Evolutionary conservation across 495 filamentous ascomycete species (phyloP).

Genomic region (Aspergillus nidulans): DNA sequence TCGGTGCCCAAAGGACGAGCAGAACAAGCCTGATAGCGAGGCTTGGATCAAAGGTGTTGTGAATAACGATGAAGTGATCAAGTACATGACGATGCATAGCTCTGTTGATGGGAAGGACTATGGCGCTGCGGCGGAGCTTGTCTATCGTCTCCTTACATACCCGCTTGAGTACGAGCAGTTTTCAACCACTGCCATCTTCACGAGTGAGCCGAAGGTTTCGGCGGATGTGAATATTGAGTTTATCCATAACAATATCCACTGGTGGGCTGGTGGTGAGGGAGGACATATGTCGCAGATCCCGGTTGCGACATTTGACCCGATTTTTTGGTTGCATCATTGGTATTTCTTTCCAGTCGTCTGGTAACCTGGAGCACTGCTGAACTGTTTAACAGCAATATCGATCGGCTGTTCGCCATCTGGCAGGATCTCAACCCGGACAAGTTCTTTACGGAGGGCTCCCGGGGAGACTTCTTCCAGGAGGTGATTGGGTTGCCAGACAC

Average conservation of each 20-base stretch:
- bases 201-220: background rate
- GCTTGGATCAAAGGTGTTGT: background rate
- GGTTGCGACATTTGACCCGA: background rate
- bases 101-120: background rate
- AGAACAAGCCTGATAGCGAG: background rate
- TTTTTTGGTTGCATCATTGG: constrained; percentile 4
- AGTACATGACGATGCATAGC: background rate
- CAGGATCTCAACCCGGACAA: constrained; percentile 1
- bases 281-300: background rate
- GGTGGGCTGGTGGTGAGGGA: background rate
- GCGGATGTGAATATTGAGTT: background rate
- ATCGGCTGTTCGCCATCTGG: background rate
- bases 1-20: background rate
- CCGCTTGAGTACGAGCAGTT: background rate
- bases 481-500: background rate
- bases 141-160: background rate
- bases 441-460: background rate
- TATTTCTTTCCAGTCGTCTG: background rate
- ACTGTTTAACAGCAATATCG: background rate
- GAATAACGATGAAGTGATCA: background rate
- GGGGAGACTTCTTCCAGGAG: background rate
- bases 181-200: background rate
- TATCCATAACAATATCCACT: constrained; percentile 1
- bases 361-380: too few species aligned
- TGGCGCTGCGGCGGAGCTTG: background rate